Percentiles rank a stretch among this genome's conserved stretches.
phyloP scores from a whole-genome alignment of 2,329 filamentous ascomycete species.

The Microcyclospora tardicrescens region DNA sequence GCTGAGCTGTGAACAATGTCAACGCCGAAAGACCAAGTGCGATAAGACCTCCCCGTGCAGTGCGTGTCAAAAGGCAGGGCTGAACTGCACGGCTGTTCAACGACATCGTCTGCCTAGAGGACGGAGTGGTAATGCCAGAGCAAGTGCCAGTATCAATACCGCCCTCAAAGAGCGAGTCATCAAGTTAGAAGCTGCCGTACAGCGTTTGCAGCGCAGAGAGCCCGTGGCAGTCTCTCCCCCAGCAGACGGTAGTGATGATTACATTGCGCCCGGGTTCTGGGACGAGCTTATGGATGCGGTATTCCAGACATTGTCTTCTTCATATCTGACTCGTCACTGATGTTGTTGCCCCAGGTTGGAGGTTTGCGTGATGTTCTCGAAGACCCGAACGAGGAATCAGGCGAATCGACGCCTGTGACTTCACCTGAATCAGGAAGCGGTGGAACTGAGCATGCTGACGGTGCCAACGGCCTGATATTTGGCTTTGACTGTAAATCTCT shows the following conservation, averaged over 20 bases:
- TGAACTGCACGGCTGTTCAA: slow-evolving; percentile 1
- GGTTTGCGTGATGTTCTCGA: slow-evolving; percentile 1
- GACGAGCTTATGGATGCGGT: background rate
- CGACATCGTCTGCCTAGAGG: slow-evolving; percentile 2
- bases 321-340: no score
- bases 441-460: no score
- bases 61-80: slow-evolving; percentile 2
- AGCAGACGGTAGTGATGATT: background rate
- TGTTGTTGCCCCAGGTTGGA: no score
- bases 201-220: slow-evolving; percentile 1
- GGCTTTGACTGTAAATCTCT: no score
- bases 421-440: no score
- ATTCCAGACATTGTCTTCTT: no score
- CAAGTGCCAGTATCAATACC: background rate
- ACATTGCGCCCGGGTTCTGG: background rate
- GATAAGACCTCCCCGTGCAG: slow-evolving; percentile 6
- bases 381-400: background rate
- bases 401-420: no score
- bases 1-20: slow-evolving; percentile 6
- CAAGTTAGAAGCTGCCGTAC: background rate
- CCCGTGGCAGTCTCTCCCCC: background rate
- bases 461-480: no score
- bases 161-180: slow-evolving; percentile 2
- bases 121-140: background rate
- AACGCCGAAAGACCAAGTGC: slow-evolving; percentile 7